Conservation (phyloP, 257 asterid species). For the Coffea eugenioides region DNA sequence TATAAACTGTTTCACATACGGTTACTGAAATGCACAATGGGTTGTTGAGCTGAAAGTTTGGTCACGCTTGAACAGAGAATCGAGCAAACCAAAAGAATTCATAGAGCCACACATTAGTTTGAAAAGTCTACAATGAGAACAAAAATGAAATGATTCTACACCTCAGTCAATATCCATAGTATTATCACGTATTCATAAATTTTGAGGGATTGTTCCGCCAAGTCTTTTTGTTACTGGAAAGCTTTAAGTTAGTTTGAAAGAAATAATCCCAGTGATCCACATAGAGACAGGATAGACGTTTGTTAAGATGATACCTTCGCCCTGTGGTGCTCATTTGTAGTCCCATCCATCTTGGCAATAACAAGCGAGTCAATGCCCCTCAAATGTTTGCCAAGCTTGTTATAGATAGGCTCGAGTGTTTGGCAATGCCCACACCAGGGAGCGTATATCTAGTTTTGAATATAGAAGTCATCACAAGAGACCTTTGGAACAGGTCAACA, state of each 20-base stretch:
- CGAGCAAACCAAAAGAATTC: background rate
- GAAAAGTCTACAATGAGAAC: background rate
- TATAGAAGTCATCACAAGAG: slow-evolving; percentile 13
- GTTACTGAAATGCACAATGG: background rate
- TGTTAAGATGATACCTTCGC: slow-evolving; percentile 63
- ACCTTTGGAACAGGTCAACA: background rate
- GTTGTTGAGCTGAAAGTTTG: background rate
- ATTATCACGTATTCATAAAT: background rate
- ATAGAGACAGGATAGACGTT: background rate
- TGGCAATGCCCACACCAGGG: slow-evolving; percentile 99
- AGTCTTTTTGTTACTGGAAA: background rate
- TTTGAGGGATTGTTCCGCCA: background rate
- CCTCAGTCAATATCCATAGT: background rate
- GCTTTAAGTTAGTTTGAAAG: too few relatives aligned
- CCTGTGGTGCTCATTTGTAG: slow-evolving; percentile 92
- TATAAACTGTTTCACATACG: background rate
- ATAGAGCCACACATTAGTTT: background rate
- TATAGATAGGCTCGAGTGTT: slow-evolving; percentile 77
- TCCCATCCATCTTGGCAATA: slow-evolving; percentile 97
- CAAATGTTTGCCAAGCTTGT: slow-evolving; percentile 80
- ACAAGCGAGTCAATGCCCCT: slow-evolving; percentile 69
- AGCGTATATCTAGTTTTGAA: slow-evolving; percentile 62
- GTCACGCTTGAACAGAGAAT: background rate
- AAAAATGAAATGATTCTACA: background rate
- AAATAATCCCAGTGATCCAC: background rate